These are phyloP conservation scores for Xylaria scruposa DNA, from an alignment of 495 filamentous ascomycete species.

Conservation along the genomic window DNA sequence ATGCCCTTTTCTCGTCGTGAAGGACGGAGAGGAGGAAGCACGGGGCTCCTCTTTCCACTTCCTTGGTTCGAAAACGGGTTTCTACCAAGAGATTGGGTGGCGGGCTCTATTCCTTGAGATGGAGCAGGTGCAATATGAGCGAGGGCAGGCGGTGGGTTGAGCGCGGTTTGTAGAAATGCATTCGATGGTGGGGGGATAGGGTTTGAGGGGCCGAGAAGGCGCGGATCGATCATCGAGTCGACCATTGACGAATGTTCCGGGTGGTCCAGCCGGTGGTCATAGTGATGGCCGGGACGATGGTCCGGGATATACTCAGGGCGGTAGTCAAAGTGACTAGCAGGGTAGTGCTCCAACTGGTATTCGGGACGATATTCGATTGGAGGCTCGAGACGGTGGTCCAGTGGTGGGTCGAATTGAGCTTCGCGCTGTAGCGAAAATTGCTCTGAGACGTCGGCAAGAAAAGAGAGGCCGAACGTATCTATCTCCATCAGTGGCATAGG, in stretches of 20 bases:
- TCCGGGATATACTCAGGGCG: slow-evolving; percentile 22
- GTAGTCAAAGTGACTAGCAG: slow-evolving; percentile 16
- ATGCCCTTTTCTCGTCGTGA: slow-evolving; percentile 33
- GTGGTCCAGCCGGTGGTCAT: slow-evolving; percentile 18
- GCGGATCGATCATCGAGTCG: slow-evolving; percentile 38
- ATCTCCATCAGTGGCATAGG: slow-evolving; percentile 23
- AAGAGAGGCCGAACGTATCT: slow-evolving; percentile 36
- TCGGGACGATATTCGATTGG: slow-evolving; percentile 23
- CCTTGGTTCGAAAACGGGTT: slow-evolving; percentile 36
- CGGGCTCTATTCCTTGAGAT: slow-evolving; percentile 24
- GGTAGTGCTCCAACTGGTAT: slow-evolving; percentile 18
- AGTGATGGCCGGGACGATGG: slow-evolving; percentile 9
- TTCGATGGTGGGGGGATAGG: slow-evolving; percentile 32
- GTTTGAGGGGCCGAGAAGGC: slow-evolving; percentile 28
- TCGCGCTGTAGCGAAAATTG: slow-evolving; percentile 26
- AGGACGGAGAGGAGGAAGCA: slow-evolving; percentile 53
- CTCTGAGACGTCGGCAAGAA: slow-evolving; percentile 42
- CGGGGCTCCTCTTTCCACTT: slow-evolving; percentile 29
- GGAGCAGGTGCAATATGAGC: slow-evolving; percentile 38
- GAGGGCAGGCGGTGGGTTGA: slow-evolving; percentile 44
- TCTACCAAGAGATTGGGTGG: slow-evolving; percentile 26
- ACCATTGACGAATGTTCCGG: slow-evolving; percentile 2
- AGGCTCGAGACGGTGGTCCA: slow-evolving; percentile 17
- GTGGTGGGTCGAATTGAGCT: slow-evolving; percentile 6
- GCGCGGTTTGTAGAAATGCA: slow-evolving; percentile 50